Percentiles rank a stretch among this genome's conserved stretches.
Conservation (phyloP, 345 rosid genomes). For the Eucalyptus erythrocorys region DNA sequence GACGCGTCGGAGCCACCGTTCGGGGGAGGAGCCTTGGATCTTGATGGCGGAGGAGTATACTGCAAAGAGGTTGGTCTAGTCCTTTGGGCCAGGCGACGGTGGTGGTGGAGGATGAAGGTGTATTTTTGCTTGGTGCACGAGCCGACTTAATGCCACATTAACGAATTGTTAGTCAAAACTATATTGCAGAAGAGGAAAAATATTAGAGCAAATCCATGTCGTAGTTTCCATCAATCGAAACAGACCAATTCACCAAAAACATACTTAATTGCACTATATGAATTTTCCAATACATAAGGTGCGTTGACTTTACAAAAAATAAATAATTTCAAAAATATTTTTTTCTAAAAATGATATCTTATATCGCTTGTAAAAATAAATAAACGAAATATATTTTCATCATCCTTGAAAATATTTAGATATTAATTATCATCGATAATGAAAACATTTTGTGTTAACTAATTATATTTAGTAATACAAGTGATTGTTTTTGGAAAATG, state of each 20-base stretch:
- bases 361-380: accelerated
- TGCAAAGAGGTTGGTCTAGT: neutral
- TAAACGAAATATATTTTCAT: too few relatives aligned
- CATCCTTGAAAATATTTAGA: accelerated
- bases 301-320: too few relatives aligned
- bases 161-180: too few relatives aligned
- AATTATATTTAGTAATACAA: accelerated
- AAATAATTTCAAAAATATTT: accelerated
- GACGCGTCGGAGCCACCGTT: neutral
- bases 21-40: accelerated
- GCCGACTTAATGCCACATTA: too few relatives aligned
- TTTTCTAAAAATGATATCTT: too few relatives aligned
- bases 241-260: neutral
- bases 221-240: neutral
- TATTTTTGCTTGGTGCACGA: too few relatives aligned
- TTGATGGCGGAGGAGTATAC: neutral
- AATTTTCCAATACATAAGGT: too few relatives aligned
- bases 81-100: neutral
- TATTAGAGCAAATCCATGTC: neutral
- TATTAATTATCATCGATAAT: too few relatives aligned
- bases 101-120: neutral
- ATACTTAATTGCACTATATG: neutral
- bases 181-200: neutral
- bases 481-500: accelerated
- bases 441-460: too few relatives aligned